Percentiles rank a stretch among this genome's conserved stretches.
These are phyloP conservation scores for Talaromyces amestolkiae DNA, from an alignment of 2,329 filamentous ascomycete species.

Conservation along the genomic window DNA sequence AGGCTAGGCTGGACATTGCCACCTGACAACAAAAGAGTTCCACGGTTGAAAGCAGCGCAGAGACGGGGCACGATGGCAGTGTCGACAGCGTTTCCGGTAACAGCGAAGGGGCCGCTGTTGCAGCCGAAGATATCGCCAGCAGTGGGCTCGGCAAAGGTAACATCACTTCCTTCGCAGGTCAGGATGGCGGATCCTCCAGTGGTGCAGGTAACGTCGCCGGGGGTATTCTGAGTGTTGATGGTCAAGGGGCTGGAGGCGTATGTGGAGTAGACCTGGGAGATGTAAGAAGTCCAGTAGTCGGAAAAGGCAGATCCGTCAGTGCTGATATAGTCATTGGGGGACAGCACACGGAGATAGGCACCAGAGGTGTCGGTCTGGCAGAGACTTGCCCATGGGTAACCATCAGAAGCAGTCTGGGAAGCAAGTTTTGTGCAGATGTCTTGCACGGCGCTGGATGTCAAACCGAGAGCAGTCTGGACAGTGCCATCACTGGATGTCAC, in stretches of 20 bases:
- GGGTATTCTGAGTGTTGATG: conserved; percentile 55
- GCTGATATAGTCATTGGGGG: conserved; percentile 53
- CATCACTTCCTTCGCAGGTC: conserved; percentile 45
- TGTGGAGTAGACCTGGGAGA: conserved; percentile 54
- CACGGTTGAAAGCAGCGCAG: conserved; percentile 52
- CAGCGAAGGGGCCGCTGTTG: conserved; percentile 49
- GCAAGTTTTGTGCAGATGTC: conserved; percentile 46
- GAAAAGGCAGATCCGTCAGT: conserved; percentile 48
- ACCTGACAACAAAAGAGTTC: conserved; percentile 48
- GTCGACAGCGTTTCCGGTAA: conserved; percentile 43
- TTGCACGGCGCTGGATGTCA: conserved; percentile 49
- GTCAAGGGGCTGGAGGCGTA: conserved; percentile 48
- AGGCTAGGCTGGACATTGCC: conserved; percentile 49
- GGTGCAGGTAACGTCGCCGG: conserved; percentile 50
- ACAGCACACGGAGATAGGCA: conserved; percentile 51
- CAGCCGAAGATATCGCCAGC: conserved; percentile 53
- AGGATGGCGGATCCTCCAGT: conserved; percentile 38
- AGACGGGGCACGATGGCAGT: conserved; percentile 48
- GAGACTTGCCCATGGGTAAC: conserved; percentile 54
- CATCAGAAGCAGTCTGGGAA: conserved; percentile 48
- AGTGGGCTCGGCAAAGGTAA: conserved; percentile 45
- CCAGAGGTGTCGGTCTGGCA: conserved; percentile 42
- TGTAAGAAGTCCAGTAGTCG: conserved; percentile 52
- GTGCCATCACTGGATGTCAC: conserved; percentile 50
- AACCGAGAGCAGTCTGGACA: conserved; percentile 51